Percentiles rank a stretch among this genome's conserved stretches.
These are phyloP conservation scores for Heliosperma pusillum DNA, from an alignment of 148 eudicot species.

Conservation along the genomic window DNA sequence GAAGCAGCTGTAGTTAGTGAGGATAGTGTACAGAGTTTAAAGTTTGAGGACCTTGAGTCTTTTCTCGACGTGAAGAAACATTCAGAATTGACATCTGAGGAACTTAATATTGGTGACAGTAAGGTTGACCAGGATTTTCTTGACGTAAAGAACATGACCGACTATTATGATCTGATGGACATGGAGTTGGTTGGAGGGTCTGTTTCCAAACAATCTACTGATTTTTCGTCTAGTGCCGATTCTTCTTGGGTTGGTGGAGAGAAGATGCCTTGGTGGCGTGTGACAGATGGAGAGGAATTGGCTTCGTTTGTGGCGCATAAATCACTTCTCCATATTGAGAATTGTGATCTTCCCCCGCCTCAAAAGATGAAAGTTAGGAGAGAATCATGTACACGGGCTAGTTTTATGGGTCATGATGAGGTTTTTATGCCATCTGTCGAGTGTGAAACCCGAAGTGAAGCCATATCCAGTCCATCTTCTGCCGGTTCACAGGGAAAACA, in stretches of 20 bases:
- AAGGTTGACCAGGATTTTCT: slow-evolving; percentile 40
- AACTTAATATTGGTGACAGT: slow-evolving; percentile 24
- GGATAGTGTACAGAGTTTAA: slow-evolving; percentile 15
- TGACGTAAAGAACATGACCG: slow-evolving; percentile 40
- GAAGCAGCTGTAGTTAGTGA: slow-evolving; percentile 19
- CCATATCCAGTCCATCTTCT: slow-evolving; percentile 25
- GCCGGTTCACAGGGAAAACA: slow-evolving; percentile 24
- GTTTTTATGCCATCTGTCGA: slow-evolving; percentile 33
- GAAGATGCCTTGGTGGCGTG: slow-evolving; percentile 89
- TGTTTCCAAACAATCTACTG: slow-evolving; percentile 31
- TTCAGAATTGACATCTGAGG: slow-evolving; percentile 24
- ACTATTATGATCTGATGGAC: slow-evolving; percentile 50
- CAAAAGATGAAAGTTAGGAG: slow-evolving; percentile 39
- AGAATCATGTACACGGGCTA: slow-evolving; percentile 26
- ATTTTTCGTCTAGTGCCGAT: slow-evolving; percentile 38
- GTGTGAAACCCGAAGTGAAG: slow-evolving; percentile 25
- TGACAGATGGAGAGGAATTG: slow-evolving; percentile 60
- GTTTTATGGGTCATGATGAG: slow-evolving; percentile 29
- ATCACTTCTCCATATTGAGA: slow-evolving; percentile 59
- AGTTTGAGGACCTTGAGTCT: slow-evolving; percentile 22
- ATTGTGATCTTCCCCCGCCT: slow-evolving; percentile 85
- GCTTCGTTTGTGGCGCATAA: slow-evolving; percentile 76
- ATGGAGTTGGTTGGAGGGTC: slow-evolving; percentile 48
- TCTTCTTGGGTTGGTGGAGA: slow-evolving; percentile 48
- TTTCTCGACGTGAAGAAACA: slow-evolving; percentile 29